phyloP scores from a whole-genome alignment of 306 rosid species.

The Dryas alaskensis region DNA sequence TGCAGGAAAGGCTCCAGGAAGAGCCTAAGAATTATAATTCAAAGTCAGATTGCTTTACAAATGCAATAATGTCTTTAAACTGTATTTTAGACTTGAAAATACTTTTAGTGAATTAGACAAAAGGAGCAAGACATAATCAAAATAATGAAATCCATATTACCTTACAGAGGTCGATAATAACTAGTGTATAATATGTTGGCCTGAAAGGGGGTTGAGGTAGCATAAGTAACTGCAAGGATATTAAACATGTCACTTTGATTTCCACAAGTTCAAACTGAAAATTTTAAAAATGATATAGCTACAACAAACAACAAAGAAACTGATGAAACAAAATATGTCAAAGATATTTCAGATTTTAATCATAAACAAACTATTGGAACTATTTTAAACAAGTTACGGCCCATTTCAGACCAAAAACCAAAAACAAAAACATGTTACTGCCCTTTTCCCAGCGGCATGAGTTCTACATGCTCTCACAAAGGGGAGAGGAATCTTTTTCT shows the following conservation, averaged over 20 bases:
- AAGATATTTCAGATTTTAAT: background rate
- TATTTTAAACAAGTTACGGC: background rate
- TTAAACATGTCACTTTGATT: constrained; percentile 14
- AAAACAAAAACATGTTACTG: too few relatives aligned
- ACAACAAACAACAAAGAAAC: background rate
- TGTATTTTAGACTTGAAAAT: constrained; percentile 2
- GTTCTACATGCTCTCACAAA: background rate
- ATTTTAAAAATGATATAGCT: background rate
- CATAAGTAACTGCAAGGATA: constrained; percentile 76
- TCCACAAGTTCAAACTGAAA: background rate
- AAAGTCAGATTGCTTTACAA: constrained; percentile 28
- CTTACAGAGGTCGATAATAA: constrained; percentile 96
- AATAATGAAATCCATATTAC: constrained; percentile 38
- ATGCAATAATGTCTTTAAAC: background rate
- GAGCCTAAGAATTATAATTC: constrained; percentile 62
- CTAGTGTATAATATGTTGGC: constrained; percentile 85
- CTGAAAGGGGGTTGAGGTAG: constrained; percentile 95
- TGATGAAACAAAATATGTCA: background rate
- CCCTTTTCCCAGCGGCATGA: background rate
- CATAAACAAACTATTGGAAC: background rate
- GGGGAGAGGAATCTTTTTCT: background rate
- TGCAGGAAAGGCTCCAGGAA: constrained; percentile 99
- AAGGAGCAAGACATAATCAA: constrained; percentile 22
- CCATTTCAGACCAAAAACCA: too few relatives aligned
- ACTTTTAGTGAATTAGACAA: constrained; percentile 7